Evolutionary conservation across 1,284 basidiomycete species (phyloP).

Genomic region (Apiotrichum sp.): DNA sequence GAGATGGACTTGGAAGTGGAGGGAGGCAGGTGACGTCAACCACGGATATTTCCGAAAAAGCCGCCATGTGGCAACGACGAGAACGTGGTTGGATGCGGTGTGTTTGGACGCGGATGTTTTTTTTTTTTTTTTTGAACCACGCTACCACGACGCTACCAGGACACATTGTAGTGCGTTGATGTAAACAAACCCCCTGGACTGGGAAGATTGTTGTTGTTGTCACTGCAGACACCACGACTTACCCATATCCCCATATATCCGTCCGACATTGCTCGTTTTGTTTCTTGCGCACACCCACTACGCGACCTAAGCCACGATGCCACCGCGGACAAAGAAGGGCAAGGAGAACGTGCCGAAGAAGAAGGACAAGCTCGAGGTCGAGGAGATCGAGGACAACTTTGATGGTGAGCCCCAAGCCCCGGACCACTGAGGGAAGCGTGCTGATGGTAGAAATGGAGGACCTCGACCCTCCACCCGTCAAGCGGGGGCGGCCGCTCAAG

Average conservation of each 20-base stretch:
- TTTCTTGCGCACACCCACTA: too few relatives aligned
- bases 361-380: background rate
- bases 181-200: constrained; percentile 3
- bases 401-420: constrained; percentile 2
- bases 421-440: too few relatives aligned
- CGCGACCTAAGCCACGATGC: background rate
- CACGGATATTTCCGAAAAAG: too few relatives aligned
- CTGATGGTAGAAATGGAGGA: background rate
- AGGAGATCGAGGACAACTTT: constrained; percentile 5
- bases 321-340: constrained; percentile 7
- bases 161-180: background rate
- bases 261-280: too few relatives aligned
- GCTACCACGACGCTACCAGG: too few relatives aligned
- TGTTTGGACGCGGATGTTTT: background rate
- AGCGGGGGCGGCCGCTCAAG: constrained; percentile 4
- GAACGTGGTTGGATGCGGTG: constrained; percentile 1
- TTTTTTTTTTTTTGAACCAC: background rate
- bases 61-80: constrained; percentile 1
- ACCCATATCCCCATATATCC: too few relatives aligned
- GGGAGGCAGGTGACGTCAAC: too few relatives aligned
- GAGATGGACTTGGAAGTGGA: too few relatives aligned
- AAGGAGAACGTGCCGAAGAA: constrained; percentile 14
- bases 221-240: too few relatives aligned
- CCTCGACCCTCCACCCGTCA: background rate
- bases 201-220: too few relatives aligned